Conservation (phyloP, 768 basidiomycete species). For the Polyporus arcularius region DNA sequence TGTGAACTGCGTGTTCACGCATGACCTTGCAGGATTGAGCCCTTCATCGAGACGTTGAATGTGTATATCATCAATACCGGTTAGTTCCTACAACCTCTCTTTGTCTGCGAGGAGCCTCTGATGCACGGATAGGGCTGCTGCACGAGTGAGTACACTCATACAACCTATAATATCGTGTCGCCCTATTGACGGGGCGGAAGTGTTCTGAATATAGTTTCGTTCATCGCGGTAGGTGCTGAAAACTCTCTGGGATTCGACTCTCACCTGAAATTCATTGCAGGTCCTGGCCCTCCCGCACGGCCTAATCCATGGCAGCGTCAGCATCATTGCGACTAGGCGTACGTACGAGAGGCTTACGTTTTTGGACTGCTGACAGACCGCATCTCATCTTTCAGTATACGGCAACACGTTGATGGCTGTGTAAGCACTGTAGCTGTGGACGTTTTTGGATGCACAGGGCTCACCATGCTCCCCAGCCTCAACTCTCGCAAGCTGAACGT, state of each 20-base stretch:
- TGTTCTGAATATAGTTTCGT: neutral
- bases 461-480: neutral
- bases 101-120: too few relatives aligned
- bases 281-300: neutral
- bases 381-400: neutral
- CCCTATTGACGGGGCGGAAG: neutral
- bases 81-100: neutral
- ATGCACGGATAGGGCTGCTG: neutral
- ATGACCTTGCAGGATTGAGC: neutral
- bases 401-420: constrained; percentile 11
- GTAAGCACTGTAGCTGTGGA: neutral
- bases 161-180: neutral
- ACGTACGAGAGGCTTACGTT: neutral
- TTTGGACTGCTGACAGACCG: neutral
- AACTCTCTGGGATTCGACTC: neutral
- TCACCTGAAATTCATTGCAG: neutral
- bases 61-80: constrained; percentile 13
- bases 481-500: constrained; percentile 10
- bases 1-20: neutral
- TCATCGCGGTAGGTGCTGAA: neutral
- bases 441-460: too few relatives aligned
- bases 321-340: constrained; percentile 8
- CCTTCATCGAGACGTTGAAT: neutral
- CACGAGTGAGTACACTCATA: neutral
- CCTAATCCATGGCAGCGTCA: constrained; percentile 7